These are phyloP conservation scores for Aureobasidium leucospermi DNA, from an alignment of 2,329 filamentous ascomycete genomes.

Conservation along the genomic window DNA sequence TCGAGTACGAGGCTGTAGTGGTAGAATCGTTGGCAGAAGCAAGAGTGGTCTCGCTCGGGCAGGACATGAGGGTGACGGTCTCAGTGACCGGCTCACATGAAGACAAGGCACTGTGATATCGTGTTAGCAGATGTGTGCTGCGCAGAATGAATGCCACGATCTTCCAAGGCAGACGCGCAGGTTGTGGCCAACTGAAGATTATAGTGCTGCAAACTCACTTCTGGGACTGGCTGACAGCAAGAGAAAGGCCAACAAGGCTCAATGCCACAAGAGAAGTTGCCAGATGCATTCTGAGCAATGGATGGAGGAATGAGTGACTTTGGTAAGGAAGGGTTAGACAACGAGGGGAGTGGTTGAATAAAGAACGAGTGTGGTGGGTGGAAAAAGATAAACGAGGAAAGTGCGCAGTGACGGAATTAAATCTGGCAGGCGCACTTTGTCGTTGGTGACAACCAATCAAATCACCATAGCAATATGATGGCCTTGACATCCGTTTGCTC, in stretches of 20 bases:
- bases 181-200: background rate
- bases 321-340: background rate
- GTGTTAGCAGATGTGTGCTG: background rate
- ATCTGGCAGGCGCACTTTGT: background rate
- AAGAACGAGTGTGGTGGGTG: background rate
- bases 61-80: slow-evolving; percentile 3
- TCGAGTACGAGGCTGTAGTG: background rate
- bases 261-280: background rate
- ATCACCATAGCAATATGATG: background rate
- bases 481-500: background rate
- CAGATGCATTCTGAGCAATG: slow-evolving; percentile 2
- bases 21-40: background rate
- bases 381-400: slow-evolving; percentile 10
- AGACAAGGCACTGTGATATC: background rate
- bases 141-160: background rate
- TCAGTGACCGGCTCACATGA: slow-evolving; percentile 10
- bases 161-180: background rate
- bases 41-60: background rate
- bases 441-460: slow-evolving; percentile 3
- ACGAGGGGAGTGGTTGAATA: background rate
- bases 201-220: background rate
- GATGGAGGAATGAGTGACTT: background rate
- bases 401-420: slow-evolving; percentile 7
- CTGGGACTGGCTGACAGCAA: background rate
- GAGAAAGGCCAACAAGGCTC: background rate